Evolutionary conservation across 495 filamentous ascomycete genomes (phyloP).

Genomic region (Xylaria longipes): DNA sequence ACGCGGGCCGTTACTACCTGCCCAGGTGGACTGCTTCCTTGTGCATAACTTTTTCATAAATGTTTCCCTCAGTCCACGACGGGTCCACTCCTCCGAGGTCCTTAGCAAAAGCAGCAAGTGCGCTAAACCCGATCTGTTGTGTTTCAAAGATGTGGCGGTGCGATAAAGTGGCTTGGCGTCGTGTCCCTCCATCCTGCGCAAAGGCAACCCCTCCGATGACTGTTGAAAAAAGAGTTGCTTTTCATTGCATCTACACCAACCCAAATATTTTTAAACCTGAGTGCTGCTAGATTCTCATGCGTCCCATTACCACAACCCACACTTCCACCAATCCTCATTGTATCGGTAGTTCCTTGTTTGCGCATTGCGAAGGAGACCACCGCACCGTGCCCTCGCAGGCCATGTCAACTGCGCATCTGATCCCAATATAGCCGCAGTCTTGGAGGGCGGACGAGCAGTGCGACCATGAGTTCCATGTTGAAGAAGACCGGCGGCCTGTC

Average conservation of each 20-base stretch:
- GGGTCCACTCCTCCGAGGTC: no score
- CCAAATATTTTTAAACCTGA: not conserved
- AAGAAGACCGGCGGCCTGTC: conserved; percentile 51
- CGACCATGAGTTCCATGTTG: conserved; percentile 50
- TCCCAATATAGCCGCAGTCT: conserved; percentile 6
- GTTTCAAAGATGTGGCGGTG: conserved; percentile 28
- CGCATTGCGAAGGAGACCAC: not conserved
- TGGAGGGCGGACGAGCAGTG: not conserved
- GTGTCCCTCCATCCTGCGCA: conserved; percentile 22
- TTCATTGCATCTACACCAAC: not conserved
- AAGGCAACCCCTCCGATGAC: conserved; percentile 20
- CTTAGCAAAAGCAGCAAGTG: no score
- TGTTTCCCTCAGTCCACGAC: no score
- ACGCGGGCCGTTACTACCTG: no score
- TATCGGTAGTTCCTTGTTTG: not conserved
- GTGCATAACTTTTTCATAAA: no score
- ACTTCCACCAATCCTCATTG: not conserved
- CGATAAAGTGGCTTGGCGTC: conserved; percentile 13
- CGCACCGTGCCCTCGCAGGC: not conserved
- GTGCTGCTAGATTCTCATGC: not conserved
- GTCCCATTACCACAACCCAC: not conserved
- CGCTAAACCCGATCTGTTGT: no score
- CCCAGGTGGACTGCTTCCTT: no score
- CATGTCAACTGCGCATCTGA: conserved; percentile 15
- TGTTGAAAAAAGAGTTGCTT: conserved; percentile 12